Evolutionary conservation across 106 monocot species (phyloP).

Genomic region (Dendrobium nobile): DNA sequence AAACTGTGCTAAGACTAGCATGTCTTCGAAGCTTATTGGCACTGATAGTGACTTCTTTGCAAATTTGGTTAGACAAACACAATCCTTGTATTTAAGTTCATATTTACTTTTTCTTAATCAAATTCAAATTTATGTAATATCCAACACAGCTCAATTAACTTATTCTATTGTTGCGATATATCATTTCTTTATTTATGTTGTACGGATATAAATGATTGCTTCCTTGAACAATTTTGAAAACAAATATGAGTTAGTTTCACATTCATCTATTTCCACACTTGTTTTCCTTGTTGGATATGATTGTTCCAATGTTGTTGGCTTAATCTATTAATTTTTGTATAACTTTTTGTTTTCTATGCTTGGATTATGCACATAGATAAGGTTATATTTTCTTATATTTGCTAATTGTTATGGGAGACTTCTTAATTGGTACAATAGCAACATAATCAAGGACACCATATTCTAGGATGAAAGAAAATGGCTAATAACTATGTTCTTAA

Average conservation of each 20-base stretch:
- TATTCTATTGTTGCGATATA: not conserved
- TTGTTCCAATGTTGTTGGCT: not conserved
- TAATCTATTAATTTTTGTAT: not conserved
- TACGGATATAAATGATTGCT: not conserved
- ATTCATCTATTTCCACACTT: not conserved
- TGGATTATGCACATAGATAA: not conserved
- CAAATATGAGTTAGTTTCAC: not conserved
- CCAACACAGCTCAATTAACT: not conserved
- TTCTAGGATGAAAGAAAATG: not conserved
- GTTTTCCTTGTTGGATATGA: not conserved
- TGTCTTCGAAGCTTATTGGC: constrained; percentile 92
- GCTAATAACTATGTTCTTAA: not conserved
- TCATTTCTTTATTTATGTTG: not conserved
- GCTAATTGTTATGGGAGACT: not conserved
- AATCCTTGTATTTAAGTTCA: not conserved
- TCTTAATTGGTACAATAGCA: not conserved
- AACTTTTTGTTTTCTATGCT: not conserved
- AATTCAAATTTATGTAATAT: not conserved
- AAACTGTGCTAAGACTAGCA: constrained; percentile 99
- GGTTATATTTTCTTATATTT: not conserved
- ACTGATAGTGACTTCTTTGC: constrained; percentile 93
- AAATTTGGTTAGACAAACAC: constrained; percentile 53
- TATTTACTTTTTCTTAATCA: not conserved
- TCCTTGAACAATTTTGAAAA: not conserved
- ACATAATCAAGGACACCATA: not conserved